Evolutionary conservation across 768 basidiomycete species (phyloP), one percentile per base, ranked within the genome.

Genomic region (Xerocomus potaroensis): DNA sequence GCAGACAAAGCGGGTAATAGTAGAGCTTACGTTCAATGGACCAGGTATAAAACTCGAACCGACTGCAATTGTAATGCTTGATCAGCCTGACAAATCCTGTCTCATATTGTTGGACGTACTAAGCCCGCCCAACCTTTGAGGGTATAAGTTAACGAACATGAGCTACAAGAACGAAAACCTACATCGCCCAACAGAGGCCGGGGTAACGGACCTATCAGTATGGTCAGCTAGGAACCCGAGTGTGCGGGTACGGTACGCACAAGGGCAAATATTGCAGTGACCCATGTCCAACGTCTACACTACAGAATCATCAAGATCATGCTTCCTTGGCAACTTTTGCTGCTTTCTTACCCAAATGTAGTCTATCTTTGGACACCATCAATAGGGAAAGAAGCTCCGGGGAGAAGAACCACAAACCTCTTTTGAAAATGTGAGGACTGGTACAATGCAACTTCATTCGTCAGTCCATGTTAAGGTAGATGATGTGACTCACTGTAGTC

Each of bases 381-480:
- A 45, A 15, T 18, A 5, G 6, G 9, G 26, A 21, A 45, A 4
- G 15, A 16, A 24, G 32, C 14, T 11, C 11, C 3, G 23, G 24
- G 12, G 23, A 16, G 21, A 12, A 18, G 12, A 43, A 33, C 4
- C 11, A 26, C 26, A 33, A 35, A 43, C 42, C 42, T 43, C 42
- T 34, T 29, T 34, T 2, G 32, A 8, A 19, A 43, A 34, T 22
- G 24, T 14, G 23, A 43, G 42, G 23, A 43, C 42, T 43, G 11
- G 12, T 11, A 86, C 53, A 16, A 43, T n/a, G 9, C 15, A 16
- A 16, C 8, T 27, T 43, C 7, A 26, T 23, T 21, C 4, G 23
- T 26, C 32, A 26, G 16, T 24, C 31, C n/a, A 33, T 16, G 4
- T 11, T 23, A 16, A 3, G n/a, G n/a, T 8, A 34, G 16, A 22